Evolutionary conservation across 352 stramenopile genomes (phyloP).

Genomic region (Phytophthora multivora): DNA sequence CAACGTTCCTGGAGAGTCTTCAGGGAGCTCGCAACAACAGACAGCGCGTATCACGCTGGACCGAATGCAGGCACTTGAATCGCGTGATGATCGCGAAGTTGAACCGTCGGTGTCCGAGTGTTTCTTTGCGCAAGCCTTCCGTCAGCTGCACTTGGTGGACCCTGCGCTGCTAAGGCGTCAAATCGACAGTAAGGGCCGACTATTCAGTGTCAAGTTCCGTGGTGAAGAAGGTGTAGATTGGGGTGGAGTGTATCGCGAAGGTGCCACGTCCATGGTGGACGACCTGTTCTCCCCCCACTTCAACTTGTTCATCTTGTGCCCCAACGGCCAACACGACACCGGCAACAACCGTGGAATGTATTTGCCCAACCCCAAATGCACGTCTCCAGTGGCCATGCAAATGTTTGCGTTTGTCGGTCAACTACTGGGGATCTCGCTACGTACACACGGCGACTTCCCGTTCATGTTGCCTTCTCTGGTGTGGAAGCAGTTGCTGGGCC

Average conservation of each 20-base stretch:
- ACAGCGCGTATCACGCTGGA: constrained; percentile 86
- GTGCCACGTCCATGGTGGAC: constrained; percentile 89
- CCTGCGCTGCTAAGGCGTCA: constrained; percentile 83
- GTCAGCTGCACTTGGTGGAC: constrained; percentile 88
- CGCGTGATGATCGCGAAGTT: constrained; percentile 84
- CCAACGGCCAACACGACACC: constrained; percentile 88
- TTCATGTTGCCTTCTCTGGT: constrained; percentile 93
- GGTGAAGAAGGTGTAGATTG: constrained; percentile 90
- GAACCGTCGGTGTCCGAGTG: constrained; percentile 90
- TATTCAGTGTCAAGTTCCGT: constrained; percentile 91
- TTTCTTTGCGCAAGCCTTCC: constrained; percentile 95
- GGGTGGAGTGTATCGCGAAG: constrained; percentile 89
- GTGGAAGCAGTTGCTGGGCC: constrained; percentile 92
- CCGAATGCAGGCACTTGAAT: constrained; percentile 85
- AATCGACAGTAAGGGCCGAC: constrained; percentile 88
- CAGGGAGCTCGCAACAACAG: constrained; percentile 59
- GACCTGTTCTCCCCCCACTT: constrained; percentile 89
- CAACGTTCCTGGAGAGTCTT: constrained; percentile 52
- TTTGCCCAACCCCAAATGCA: constrained; percentile 88
- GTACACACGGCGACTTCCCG: constrained; percentile 91
- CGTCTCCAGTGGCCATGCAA: constrained; percentile 84
- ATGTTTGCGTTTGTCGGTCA: constrained; percentile 96
- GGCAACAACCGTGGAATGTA: constrained; percentile 89
- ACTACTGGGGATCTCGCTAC: constrained; percentile 93
- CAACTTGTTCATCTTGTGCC: constrained; percentile 83